Conservation (phyloP, 345 rosid species). For the Eucalyptus pauciflora region DNA sequence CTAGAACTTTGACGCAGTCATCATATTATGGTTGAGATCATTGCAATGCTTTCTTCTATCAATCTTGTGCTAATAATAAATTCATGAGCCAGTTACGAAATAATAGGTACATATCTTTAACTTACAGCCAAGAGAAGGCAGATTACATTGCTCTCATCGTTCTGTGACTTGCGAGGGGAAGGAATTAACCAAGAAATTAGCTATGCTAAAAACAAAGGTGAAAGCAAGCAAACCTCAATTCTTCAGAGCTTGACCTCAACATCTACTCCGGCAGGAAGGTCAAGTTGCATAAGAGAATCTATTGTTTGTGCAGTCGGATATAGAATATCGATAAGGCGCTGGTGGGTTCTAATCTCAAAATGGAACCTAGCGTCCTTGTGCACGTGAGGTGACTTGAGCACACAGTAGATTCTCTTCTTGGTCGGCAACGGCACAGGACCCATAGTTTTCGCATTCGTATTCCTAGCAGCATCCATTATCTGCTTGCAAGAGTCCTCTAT, state of each 20-base stretch:
- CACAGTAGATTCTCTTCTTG: constrained; percentile 83
- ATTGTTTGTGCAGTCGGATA: constrained; percentile 96
- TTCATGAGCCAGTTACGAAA: background rate
- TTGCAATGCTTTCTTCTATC: background rate
- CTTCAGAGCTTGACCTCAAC: constrained; percentile 93
- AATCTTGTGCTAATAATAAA: background rate
- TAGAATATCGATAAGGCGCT: constrained; percentile 81
- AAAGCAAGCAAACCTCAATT: constrained; percentile 13
- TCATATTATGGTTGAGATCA: background rate
- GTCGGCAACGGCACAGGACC: constrained; percentile 96
- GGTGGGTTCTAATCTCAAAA: constrained; percentile 92
- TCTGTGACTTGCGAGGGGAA: background rate
- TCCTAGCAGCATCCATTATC: constrained; percentile 84
- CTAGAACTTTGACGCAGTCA: background rate
- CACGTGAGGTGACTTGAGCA: constrained; percentile 97
- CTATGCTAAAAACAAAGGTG: constrained; percentile 18
- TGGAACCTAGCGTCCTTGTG: constrained; percentile 98
- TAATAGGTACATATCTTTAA: background rate
- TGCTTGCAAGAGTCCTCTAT: constrained; percentile 98
- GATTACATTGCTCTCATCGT: background rate
- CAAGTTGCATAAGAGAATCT: constrained; percentile 97
- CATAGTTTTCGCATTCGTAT: constrained; percentile 86
- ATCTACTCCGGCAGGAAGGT: constrained; percentile 95
- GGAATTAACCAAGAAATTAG: background rate
- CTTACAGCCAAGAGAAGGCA: background rate